phyloP scores from a whole-genome alignment of 352 stramenopile species.

The Phytophthora chlamydospora region DNA sequence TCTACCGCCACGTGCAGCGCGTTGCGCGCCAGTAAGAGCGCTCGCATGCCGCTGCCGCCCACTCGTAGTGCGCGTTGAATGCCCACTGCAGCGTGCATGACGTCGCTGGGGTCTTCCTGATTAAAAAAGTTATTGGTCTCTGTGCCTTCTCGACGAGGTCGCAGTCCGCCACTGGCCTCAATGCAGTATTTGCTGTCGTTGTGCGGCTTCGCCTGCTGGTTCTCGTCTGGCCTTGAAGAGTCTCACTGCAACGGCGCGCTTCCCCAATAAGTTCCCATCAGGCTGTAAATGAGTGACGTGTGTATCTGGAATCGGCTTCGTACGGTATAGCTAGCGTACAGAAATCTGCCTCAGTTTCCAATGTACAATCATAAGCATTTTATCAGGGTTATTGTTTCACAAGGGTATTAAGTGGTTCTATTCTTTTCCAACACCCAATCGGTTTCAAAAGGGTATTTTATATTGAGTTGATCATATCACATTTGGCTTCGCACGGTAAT shows the following conservation, averaged over 20 bases:
- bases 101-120: not conserved
- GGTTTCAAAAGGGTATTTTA: no score
- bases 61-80: slow-evolving; percentile 12
- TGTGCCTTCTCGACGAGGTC: not conserved
- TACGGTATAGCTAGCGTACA: no score
- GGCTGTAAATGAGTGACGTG: slow-evolving; percentile 15
- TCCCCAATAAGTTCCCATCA: slow-evolving; percentile 7
- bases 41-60: slow-evolving; percentile 12
- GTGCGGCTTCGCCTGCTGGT: not conserved
- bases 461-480: no score
- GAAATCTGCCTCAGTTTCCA: no score
- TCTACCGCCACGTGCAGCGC: slow-evolving; percentile 8
- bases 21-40: slow-evolving; percentile 11
- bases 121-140: not conserved
- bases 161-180: slow-evolving; percentile 10
- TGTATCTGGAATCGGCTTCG: slow-evolving; percentile 26
- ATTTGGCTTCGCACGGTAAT: no score
- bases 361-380: no score
- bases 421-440: no score
- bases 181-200: not conserved
- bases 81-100: slow-evolving; percentile 4
- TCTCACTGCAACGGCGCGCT: slow-evolving; percentile 8
- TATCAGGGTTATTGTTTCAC: no score
- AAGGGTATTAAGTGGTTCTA: no score
- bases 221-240: slow-evolving; percentile 8